Percentiles rank a stretch among this genome's conserved stretches.
phyloP scores from a whole-genome alignment of 495 filamentous ascomycete species.

The Xylaria flabelliformis region DNA sequence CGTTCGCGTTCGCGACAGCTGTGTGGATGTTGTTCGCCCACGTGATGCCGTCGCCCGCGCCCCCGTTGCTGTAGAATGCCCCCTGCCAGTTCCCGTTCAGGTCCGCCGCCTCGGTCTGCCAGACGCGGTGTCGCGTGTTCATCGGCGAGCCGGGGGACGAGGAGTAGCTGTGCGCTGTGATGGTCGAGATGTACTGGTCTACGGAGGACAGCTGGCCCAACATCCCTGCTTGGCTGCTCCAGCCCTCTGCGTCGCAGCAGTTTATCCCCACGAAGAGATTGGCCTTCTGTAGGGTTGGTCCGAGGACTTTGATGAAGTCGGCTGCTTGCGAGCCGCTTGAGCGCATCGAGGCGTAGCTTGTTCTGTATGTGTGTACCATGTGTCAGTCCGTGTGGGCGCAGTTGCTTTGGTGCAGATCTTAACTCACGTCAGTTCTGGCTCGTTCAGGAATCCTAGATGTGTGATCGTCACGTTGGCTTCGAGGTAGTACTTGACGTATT shows the following conservation, averaged over 20 bases:
- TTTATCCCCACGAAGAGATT: slow-evolving; percentile 50
- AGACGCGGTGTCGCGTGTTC: slow-evolving; percentile 47
- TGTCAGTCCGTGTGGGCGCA: neutral
- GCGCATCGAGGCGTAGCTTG: slow-evolving; percentile 52
- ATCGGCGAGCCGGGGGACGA: slow-evolving; percentile 46
- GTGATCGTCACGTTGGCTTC: slow-evolving; percentile 54
- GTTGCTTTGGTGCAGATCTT: neutral
- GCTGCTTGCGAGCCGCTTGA: slow-evolving; percentile 56
- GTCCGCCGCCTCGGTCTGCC: slow-evolving; percentile 62
- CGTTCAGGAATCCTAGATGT: slow-evolving; percentile 61
- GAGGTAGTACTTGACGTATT: slow-evolving; percentile 57
- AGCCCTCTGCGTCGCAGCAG: slow-evolving; percentile 62
- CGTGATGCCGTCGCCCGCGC: slow-evolving; percentile 53
- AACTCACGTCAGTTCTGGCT: slow-evolving; percentile 46
- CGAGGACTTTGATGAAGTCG: slow-evolving; percentile 59
- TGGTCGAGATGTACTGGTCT: slow-evolving; percentile 46
- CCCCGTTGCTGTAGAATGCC: slow-evolving; percentile 52
- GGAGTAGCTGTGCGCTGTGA: slow-evolving; percentile 58
- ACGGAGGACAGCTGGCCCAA: slow-evolving; percentile 50
- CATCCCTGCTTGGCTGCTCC: slow-evolving; percentile 49
- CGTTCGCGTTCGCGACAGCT: slow-evolving; percentile 50
- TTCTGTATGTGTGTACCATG: slow-evolving; percentile 32
- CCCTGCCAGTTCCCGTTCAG: slow-evolving; percentile 51
- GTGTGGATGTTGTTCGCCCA: slow-evolving; percentile 61
- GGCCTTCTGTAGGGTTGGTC: slow-evolving; percentile 49